Base-by-base conservation (phyloP, 2,329 filamentous ascomycete genomes). In the Mycosphaerella sp. region DNA sequence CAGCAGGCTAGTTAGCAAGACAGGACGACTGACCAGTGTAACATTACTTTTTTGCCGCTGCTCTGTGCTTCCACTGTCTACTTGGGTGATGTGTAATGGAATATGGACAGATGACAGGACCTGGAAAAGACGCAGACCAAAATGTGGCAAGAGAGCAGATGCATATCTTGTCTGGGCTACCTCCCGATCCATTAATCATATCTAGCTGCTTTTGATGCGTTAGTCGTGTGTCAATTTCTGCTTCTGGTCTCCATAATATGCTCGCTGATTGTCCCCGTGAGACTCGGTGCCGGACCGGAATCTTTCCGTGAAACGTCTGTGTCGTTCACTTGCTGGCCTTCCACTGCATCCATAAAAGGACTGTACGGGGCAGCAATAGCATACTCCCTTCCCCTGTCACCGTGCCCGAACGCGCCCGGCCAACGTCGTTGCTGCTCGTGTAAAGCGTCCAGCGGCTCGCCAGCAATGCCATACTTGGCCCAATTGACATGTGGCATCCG, bases 401-500 rank as follows among this genome's bases (percentile, higher is more conserved):
- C 60, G 26, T 56, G 58, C 8, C 55, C 56, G 31, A 36, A 45
- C 17, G 56, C 64, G 21, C 67, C 65, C 1, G 89, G 90, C 51
- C 81, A 79, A 46, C 75, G 73, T 49, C 84, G 73, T 72, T 96
- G 90, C 66, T 95, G 87, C 48, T 83, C 80, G 69, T 96, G 91
- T 59, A 96, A 76, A 68, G 84, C 87, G 70, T 96, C 89, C 36
- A 96, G 77, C 1, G 88, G 82, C 56, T 88, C 85, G 46, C 89
- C 91, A 2, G 93, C 83, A n/a, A 96, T 79, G 63, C 89, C 88
- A 70, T 97, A 97, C 67, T 95, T 91, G 10, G 84, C 82, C 92
- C 92, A 97, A 74, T 96, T 95, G 66, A 97, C 85, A 7, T 89
- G 86, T 7, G 92, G 92, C 73, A 85, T 89, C 40, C 91, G 84